phyloP scores from a whole-genome alignment of 2,329 filamentous ascomycete genomes.

The Byssochlamys sp. region DNA sequence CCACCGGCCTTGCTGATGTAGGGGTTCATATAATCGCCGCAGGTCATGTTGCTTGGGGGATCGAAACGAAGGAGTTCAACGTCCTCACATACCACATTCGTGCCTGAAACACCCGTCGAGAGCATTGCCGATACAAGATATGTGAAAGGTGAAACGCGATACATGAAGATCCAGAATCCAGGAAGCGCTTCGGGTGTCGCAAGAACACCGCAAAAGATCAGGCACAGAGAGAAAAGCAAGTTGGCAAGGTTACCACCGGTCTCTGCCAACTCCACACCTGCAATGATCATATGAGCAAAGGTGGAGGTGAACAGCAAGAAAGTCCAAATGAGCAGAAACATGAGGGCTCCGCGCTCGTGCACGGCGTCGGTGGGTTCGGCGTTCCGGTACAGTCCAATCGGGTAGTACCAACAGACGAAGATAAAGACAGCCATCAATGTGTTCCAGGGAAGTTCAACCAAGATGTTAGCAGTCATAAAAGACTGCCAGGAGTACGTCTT shows the following conservation, averaged over 20 bases:
- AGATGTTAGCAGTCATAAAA: slow-evolving; percentile 58
- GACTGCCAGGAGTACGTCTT: slow-evolving; percentile 68
- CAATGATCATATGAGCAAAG: not conserved
- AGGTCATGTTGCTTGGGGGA: slow-evolving; percentile 53
- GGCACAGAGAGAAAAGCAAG: slow-evolving; percentile 43
- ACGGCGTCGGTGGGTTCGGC: not conserved
- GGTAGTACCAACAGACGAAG: slow-evolving; percentile 65
- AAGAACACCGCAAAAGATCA: slow-evolving; percentile 40
- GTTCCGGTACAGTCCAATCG: slow-evolving; percentile 41
- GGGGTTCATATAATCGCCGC: slow-evolving; percentile 39
- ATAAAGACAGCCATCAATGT: slow-evolving; percentile 56
- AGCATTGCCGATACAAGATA: slow-evolving; percentile 46
- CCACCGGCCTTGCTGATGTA: slow-evolving; percentile 34
- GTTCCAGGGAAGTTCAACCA: slow-evolving; percentile 60
- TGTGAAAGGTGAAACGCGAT: slow-evolving; percentile 54
- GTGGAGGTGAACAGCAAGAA: not conserved
- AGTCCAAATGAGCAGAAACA: not conserved
- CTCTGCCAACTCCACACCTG: slow-evolving; percentile 40
- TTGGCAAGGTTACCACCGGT: slow-evolving; percentile 51
- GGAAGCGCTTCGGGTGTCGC: slow-evolving; percentile 39
- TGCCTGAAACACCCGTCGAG: slow-evolving; percentile 28
- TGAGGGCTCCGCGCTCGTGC: not conserved
- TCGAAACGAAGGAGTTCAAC: slow-evolving; percentile 24
- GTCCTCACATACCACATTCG: slow-evolving; percentile 19
- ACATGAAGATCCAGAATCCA: slow-evolving; percentile 72